Conservation (phyloP, 805 yeast genomes). For the Lipomyces starkeyi region DNA sequence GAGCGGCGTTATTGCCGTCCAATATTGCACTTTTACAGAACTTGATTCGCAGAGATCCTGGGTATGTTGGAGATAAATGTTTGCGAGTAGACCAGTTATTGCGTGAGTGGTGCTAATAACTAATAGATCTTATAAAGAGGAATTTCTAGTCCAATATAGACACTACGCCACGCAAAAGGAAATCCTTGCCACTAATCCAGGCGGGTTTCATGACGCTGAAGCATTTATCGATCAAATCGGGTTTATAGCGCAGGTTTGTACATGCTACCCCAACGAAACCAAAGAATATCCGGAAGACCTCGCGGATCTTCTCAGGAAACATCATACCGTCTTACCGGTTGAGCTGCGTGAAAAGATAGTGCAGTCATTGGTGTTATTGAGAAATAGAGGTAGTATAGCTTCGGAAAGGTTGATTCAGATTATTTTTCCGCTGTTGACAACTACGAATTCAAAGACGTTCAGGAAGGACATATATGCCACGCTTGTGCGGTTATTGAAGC, state of each 20-base stretch:
- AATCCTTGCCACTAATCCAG: conserved; percentile 76
- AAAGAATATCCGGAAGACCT: conserved; percentile 82
- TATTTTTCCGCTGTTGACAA: conserved; percentile 75
- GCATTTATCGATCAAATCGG: conserved; percentile 86
- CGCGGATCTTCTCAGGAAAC: conserved; percentile 66
- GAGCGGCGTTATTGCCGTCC: conserved; percentile 92
- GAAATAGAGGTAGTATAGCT: conserved; percentile 79
- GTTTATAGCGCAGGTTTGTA: conserved; percentile 88
- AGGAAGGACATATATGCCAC: conserved; percentile 84
- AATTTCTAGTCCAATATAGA: conserved; percentile 87
- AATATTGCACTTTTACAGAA: conserved; percentile 91
- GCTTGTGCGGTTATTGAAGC: conserved; percentile 75
- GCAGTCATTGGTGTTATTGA: conserved; percentile 84
- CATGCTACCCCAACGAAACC: conserved; percentile 89
- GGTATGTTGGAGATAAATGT: conserved; percentile 40
- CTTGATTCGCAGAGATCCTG: conserved; percentile 91
- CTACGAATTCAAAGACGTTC: conserved; percentile 78
- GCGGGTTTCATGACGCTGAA: conserved; percentile 61
- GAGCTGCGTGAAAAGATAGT: conserved; percentile 90
- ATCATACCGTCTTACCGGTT: conserved; percentile 82
- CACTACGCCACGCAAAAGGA: conserved; percentile 92
- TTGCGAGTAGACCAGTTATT: background rate
- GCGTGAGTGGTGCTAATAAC: background rate
- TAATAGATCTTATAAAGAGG: conserved; percentile 79
- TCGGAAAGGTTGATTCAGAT: conserved; percentile 85